Evolutionary conservation across 305 asterid genomes (phyloP), one percentile per base, ranked within the genome.

Genomic region (Fraxinus floribunda): DNA sequence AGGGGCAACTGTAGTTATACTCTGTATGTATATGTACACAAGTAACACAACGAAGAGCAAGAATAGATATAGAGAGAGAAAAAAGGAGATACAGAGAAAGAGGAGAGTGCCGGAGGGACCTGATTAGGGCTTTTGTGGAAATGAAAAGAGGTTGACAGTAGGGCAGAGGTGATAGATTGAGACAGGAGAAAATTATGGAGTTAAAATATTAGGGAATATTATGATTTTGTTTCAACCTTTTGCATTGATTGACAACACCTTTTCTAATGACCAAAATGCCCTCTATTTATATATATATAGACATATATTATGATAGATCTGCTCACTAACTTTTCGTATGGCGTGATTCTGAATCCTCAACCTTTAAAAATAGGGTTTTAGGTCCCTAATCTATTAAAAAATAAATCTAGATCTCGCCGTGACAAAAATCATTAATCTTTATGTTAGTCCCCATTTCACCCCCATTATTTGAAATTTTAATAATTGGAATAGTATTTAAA

Each of bases 71-170:
- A 55, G 20, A 55, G 20, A 55, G 24, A 16, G 7, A n/a, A 11
- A 44, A 44, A 11, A 7, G 8, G 11, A 60, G 30, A 32, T 32
- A 15, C 4, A 16, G 64, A 30, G 68, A 70, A 66, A 41, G 80
- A 52, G 55, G 38, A 60, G 83, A 22, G 36, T 75, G 80, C n/a
- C 5, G 36, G 86, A 80, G 81, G 88, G 89, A 26, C 79, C 86
- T 80, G 84, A 84, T 89, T 89, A 89, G 91, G 94, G 92, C 90
- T 89, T 91, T 87, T 87, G 89, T 86, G 94, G 90, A 88, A 89
- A 89, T 85, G 82, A 78, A 46, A 85, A 85, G 87, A 84, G 83
- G 89, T 84, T 84, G 80, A 78, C 82, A 88, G 86, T 84, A 80
- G 82, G 87, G 79, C 83, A 75, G 87, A 85, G 85, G 73, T 85